Evolutionary conservation across 441 rosid genomes (phyloP).

Genomic region (Cnidoscolus chayamansa): DNA sequence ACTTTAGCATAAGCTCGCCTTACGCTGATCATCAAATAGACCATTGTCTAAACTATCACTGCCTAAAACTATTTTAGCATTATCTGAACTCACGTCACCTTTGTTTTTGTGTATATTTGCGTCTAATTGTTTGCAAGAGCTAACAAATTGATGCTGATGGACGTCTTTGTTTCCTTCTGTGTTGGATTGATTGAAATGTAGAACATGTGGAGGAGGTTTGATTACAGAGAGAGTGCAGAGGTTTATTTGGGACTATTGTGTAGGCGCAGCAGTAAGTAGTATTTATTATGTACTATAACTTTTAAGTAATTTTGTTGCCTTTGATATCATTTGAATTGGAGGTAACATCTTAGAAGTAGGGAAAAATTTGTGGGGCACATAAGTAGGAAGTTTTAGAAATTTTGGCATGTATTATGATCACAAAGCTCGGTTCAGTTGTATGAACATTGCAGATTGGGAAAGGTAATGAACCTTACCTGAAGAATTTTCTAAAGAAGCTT

Average conservation of each 20-base stretch:
- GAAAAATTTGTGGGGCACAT: not conserved
- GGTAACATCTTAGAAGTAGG: not conserved
- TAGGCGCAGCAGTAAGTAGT: constrained; percentile 43
- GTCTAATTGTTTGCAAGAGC: not conserved
- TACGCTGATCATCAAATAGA: too few species aligned
- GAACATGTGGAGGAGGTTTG: constrained; percentile 59
- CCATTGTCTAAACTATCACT: too few species aligned
- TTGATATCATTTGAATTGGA: not conserved
- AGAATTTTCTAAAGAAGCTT: constrained; percentile 69
- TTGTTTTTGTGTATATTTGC: not conserved
- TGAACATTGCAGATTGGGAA: constrained; percentile 41
- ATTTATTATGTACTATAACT: not conserved
- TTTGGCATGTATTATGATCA: constrained; percentile 1
- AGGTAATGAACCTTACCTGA: constrained; percentile 49
- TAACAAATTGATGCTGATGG: not conserved
- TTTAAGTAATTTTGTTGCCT: not conserved
- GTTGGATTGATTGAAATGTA: constrained; percentile 24
- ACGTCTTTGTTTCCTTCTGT: not conserved
- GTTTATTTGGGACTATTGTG: constrained; percentile 64
- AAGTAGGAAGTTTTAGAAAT: not conserved
- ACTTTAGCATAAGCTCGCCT: not conserved
- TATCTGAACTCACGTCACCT: too few species aligned
- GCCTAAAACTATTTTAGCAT: too few species aligned
- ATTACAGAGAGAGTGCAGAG: constrained; percentile 56
- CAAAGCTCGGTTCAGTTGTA: constrained; percentile 10